Evolutionary conservation across 345 rosid species (phyloP), one percentile per base, ranked within the genome.

Genomic region (Salix koriyanagi): DNA sequence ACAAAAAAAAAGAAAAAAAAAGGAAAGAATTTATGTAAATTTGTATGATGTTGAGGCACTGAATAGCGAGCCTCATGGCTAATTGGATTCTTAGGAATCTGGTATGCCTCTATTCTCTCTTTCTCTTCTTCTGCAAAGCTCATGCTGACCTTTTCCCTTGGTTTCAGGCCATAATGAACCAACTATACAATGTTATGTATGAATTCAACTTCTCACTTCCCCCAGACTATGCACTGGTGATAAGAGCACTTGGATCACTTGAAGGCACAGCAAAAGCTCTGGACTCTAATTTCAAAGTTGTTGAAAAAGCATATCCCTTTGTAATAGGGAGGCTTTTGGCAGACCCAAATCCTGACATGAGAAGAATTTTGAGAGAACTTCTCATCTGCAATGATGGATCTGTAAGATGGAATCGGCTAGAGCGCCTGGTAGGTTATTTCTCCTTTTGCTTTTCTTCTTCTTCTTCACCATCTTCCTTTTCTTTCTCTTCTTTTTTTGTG

Each of bases 201-300:
- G 97, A 89, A 74, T 93, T 92, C 79, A 86, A 91, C 82, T 90
- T 96, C 80, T 93, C 94, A 37, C 91, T 93, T 56, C 98, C 99
- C 41, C 98, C 96, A 6, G 97, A 96, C 76, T 96, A 93, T 86
- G 99, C 98, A 69, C 84, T 91, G 79, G 99, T 93, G 77, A 85
- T 91, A 82, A 87, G 99, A 89, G 96, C 98, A 8, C 96, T 91
- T 36, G 97, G 97, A 71, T 91, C 98, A 65, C 88, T 93, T 21
- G 99, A 96, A 92, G 99, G 98, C 84, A 96, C 99, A 0, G 96
- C 99, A 42, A 96, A 96, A 87, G 88, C 80, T 80, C 92, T 96
- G 28, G 96, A 93, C 79, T 97, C 99, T 70, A 91, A 89, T 78
- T 93, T 96, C 80, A 92, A 91, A 81, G 98, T 96, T 65, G 79